Percentiles rank a stretch among this genome's conserved stretches.
These are phyloP conservation scores for Penicillium sp. DNA, from an alignment of 2,329 filamentous ascomycete species.

Conservation along the genomic window DNA sequence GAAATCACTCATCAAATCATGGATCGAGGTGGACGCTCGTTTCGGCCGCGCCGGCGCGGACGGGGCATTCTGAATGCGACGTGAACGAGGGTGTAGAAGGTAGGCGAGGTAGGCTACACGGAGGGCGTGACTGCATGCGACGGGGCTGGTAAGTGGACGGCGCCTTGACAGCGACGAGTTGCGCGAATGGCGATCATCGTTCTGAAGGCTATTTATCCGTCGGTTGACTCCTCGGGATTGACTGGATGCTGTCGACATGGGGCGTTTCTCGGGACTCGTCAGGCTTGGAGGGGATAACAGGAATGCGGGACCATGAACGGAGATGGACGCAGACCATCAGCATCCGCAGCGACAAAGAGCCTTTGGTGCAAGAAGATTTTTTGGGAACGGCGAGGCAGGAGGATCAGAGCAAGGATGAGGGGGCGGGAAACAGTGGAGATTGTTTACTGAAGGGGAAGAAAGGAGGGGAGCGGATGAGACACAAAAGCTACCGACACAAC, in stretches of 20 bases:
- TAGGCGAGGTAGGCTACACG: conserved; percentile 88
- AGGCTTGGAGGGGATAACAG: conserved; percentile 21
- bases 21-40: conserved; percentile 65
- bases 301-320: conserved; percentile 34
- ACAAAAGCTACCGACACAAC: conserved; percentile 19
- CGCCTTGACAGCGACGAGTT: conserved; percentile 41
- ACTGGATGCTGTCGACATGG: conserved; percentile 46
- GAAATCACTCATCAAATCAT: conserved; percentile 86
- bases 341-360: conserved; percentile 6
- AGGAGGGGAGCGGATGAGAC: conserved; percentile 14
- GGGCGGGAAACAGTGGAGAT: conserved; percentile 11
- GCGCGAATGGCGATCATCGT: conserved; percentile 40
- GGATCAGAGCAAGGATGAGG: conserved; percentile 9
- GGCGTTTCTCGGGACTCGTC: conserved; percentile 21
- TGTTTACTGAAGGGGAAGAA: conserved; percentile 14
- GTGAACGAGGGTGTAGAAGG: conserved; percentile 82
- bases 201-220: conserved; percentile 45
- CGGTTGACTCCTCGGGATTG: conserved; percentile 43
- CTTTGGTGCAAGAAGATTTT: background rate
- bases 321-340: conserved; percentile 23
- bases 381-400: conserved; percentile 1
- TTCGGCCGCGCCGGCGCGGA: conserved; percentile 58
- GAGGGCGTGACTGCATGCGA: conserved; percentile 86
- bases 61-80: conserved; percentile 78
- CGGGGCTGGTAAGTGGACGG: conserved; percentile 53